Evolutionary conservation across 805 yeast genomes (phyloP), one percentile per base, ranked within the genome.

Genomic region (Starmerella khaoyaiensis): DNA sequence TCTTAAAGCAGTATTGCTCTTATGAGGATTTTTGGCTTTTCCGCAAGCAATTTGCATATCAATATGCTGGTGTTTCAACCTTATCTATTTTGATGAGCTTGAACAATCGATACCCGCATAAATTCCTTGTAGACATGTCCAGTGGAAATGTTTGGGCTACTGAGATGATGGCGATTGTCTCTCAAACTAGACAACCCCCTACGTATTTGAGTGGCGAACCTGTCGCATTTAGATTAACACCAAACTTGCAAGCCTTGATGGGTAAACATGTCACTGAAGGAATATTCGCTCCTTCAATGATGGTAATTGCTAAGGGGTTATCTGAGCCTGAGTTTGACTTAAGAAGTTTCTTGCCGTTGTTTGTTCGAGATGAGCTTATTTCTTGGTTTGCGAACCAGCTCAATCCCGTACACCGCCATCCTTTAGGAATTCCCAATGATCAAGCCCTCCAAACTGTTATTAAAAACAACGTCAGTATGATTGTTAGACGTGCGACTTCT

Each of bases 11-110:
- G 28, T 90, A 76, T 58, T 68, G 77, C 10, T 70, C 74, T 41
- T 93, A 78, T 56, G 95, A 80, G 57, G 96, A 87, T 52, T 90
- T 87, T 66, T 90, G 98, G 98, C 61, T 87, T 36, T 90, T 93
- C 75, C 72, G 97, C 45, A 83, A 84, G 52, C 95, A 86, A 54
- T 93, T 90, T 54, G 74, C 95, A 4, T 77, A 93, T 20, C 94
- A 86, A 58, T 90, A 87, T 60, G 96, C 96, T 4, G 76, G 94
- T 0, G 79, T 90, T 50, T 74, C 83, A 30, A 87, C 87, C 58
- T 76, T 86, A 68, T 81, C 97, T 0, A 83, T 82, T 53, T 79
- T 87, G 84, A 74, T 90, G 80, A 77, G 93, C 60, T 81, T 90
- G 51, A 83, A 83, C 56, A 74, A 79, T 33, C 74, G 99, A 52